Conservation (phyloP, 78 protist genomes). For the Dictyostelium brefeldianum region DNA sequence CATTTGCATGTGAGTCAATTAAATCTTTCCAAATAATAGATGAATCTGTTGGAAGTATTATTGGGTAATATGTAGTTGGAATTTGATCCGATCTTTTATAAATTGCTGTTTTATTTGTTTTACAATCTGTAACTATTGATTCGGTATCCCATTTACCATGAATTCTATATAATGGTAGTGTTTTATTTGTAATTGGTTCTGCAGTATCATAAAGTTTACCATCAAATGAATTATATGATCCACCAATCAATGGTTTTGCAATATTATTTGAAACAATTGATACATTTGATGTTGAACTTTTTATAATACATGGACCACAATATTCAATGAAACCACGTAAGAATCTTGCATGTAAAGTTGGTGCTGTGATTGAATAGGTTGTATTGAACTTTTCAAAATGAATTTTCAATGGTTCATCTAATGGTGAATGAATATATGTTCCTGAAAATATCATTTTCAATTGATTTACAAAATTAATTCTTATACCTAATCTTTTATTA, state of each 20-base stretch:
- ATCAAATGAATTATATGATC: neutral
- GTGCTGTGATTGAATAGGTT: neutral
- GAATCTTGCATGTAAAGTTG: neutral
- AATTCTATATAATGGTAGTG: neutral
- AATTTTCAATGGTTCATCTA: neutral
- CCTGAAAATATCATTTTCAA: neutral
- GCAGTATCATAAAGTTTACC: neutral
- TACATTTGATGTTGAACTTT: neutral
- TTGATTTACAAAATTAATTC: neutral
- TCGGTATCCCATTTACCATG: neutral
- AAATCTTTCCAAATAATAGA: neutral
- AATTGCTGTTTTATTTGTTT: neutral
- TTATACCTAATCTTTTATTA: neutral
- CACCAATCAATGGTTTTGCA: slow-evolving; percentile 4
- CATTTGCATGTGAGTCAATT: neutral
- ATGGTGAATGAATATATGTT: neutral
- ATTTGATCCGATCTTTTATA: too few species aligned
- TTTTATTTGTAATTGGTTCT: neutral
- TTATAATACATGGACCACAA: neutral
- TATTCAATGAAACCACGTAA: neutral
- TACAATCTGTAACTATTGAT: neutral
- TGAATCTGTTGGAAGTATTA: neutral
- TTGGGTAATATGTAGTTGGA: neutral
- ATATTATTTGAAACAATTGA: neutral
- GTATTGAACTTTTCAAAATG: neutral